These are phyloP conservation scores for Chlorociboria aeruginascens DNA, from an alignment of 495 filamentous ascomycete genomes.

Conservation along the genomic window DNA sequence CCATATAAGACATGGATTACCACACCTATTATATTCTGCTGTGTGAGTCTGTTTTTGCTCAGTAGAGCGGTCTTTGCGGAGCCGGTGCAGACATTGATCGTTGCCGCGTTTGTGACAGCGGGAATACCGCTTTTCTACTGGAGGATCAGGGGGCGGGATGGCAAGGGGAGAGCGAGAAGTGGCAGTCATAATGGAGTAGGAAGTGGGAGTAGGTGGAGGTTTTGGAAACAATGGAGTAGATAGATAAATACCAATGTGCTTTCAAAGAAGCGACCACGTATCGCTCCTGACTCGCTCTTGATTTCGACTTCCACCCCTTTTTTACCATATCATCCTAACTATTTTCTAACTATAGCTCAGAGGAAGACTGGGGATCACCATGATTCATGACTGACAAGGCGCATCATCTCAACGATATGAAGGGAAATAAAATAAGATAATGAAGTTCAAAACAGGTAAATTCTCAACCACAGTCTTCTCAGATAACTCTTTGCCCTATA, in stretches of 20 bases:
- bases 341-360: too few species aligned
- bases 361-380: too few species aligned
- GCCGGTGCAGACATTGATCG: constrained; percentile 79
- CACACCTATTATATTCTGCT: constrained; percentile 96
- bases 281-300: too few species aligned
- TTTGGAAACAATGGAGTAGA: constrained; percentile 16
- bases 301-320: too few species aligned
- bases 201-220: constrained; percentile 14
- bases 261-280: too few species aligned
- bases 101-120: constrained; percentile 68
- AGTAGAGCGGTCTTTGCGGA: constrained; percentile 78
- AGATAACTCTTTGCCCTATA: too few species aligned
- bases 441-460: too few species aligned
- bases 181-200: constrained; percentile 1
- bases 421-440: too few species aligned
- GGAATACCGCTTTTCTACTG: constrained; percentile 85
- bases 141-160: constrained; percentile 49
- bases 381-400: too few species aligned
- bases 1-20: constrained; percentile 94
- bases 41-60: constrained; percentile 85
- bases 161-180: constrained; percentile 14
- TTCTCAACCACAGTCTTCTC: too few species aligned
- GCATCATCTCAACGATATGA: too few species aligned
- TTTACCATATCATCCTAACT: too few species aligned
- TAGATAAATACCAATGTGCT: not conserved